Conservation (phyloP, 305 asterid species). For the Solanum aculeatissimum region DNA sequence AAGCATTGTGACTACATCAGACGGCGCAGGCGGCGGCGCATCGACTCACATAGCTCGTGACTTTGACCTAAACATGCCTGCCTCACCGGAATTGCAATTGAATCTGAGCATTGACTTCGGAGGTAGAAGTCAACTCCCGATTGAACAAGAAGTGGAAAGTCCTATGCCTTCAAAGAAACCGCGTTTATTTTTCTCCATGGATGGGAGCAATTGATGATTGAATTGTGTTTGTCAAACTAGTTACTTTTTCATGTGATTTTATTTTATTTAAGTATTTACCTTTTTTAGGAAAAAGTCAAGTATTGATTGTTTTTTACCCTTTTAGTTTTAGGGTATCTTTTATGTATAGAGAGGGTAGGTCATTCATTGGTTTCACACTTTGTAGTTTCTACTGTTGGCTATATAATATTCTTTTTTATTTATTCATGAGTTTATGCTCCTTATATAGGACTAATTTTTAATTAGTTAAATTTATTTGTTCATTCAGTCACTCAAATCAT, state of each 20-base stretch:
- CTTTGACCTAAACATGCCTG: slow-evolving; percentile 48
- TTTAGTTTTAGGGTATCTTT: not conserved
- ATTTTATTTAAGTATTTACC: not conserved
- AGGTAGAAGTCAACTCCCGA: not conserved
- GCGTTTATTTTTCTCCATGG: slow-evolving; percentile 1
- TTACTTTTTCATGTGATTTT: not conserved
- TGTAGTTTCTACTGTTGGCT: not conserved
- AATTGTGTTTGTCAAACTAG: not conserved
- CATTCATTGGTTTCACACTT: not conserved
- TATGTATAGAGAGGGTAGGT: not conserved
- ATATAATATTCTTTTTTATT: not conserved
- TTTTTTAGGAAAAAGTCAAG: not conserved
- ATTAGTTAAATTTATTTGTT: not conserved
- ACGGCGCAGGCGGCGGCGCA: slow-evolving; percentile 12
- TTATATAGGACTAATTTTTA: not conserved
- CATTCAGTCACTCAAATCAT: not conserved
- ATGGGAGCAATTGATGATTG: not conserved
- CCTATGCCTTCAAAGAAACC: slow-evolving; percentile 27
- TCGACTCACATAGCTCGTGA: slow-evolving; percentile 9
- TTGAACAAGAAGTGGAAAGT: slow-evolving; percentile 57
- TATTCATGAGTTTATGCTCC: not conserved
- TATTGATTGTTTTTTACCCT: not conserved
- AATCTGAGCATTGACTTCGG: slow-evolving; percentile 7
- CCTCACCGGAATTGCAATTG: slow-evolving; percentile 32
- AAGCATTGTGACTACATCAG: slow-evolving; percentile 2